Conservation (phyloP, 371 early-diverging fungal species). For the Rhizomucor miehei region DNA sequence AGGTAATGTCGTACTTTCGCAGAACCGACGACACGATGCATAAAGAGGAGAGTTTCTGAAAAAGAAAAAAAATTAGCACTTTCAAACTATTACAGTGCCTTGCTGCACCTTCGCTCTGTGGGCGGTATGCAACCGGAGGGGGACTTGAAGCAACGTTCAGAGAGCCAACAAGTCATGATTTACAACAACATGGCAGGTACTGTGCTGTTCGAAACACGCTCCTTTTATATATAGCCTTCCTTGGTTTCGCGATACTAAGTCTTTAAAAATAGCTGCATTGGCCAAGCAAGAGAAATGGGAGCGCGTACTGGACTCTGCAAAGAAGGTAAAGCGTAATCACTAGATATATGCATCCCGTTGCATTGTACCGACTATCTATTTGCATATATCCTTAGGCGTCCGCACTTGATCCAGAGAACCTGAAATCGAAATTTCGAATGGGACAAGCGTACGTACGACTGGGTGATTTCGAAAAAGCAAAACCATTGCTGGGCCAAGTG, state of each 20-base stretch:
- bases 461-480: constrained; percentile 30
- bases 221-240: too few relatives aligned
- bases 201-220: neutral
- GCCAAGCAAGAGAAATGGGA: constrained; percentile 42
- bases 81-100: constrained; percentile 31
- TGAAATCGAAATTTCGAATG: constrained; percentile 38
- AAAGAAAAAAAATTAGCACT: constrained; percentile 21
- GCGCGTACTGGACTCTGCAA: constrained; percentile 32
- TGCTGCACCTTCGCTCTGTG: constrained; percentile 37
- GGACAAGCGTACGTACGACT: constrained; percentile 36
- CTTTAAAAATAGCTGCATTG: constrained; percentile 22
- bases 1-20: constrained; percentile 21
- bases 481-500: constrained; percentile 18
- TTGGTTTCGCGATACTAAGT: neutral
- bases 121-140: constrained; percentile 26
- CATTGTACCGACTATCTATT: neutral
- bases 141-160: constrained; percentile 15
- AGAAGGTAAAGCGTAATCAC: constrained; percentile 23
- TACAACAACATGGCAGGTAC: constrained; percentile 45
- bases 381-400: constrained; percentile 15
- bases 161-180: constrained; percentile 37
- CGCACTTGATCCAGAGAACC: constrained; percentile 28
- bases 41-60: neutral
- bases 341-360: neutral
- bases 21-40: too few relatives aligned